Conservation (phyloP, 345 rosid genomes). For the Atalantia buxifolia region DNA sequence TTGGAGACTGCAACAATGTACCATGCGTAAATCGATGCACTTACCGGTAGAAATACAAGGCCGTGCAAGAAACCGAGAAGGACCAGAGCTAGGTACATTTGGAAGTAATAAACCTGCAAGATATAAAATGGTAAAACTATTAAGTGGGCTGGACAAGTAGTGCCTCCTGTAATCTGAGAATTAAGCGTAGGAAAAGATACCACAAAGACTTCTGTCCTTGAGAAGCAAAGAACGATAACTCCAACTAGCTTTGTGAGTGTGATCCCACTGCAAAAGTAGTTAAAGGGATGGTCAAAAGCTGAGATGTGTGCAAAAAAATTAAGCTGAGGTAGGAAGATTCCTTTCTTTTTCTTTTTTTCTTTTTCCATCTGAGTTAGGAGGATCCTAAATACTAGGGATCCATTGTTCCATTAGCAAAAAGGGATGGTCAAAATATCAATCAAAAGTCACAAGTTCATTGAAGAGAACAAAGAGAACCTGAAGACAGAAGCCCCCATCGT, state of each 20-base stretch:
- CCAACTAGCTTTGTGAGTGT: constrained; percentile 93
- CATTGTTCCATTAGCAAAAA: background rate
- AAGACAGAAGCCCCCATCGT: constrained; percentile 99
- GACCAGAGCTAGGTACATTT: constrained; percentile 93
- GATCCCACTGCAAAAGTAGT: constrained; percentile 64
- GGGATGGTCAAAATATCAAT: background rate
- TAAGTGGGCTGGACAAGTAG: background rate
- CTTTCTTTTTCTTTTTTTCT: background rate
- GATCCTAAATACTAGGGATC: background rate
- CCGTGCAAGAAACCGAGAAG: constrained; percentile 96
- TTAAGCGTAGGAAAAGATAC: constrained; percentile 31
- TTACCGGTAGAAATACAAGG: constrained; percentile 88
- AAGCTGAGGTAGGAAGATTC: background rate
- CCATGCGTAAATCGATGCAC: constrained; percentile 11
- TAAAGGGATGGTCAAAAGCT: no score
- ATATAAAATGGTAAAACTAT: background rate
- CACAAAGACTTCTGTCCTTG: constrained; percentile 95
- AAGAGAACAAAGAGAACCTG: constrained; percentile 46
- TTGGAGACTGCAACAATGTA: background rate
- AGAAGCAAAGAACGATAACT: constrained; percentile 90
- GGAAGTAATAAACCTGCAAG: constrained; percentile 88
- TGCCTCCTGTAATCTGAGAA: background rate
- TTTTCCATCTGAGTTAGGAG: background rate
- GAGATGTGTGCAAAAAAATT: background rate
- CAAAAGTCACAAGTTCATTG: background rate